These are phyloP conservation scores for Coccomyxa sp. DNA, from an alignment of 139 green algal species.

Conservation along the genomic window DNA sequence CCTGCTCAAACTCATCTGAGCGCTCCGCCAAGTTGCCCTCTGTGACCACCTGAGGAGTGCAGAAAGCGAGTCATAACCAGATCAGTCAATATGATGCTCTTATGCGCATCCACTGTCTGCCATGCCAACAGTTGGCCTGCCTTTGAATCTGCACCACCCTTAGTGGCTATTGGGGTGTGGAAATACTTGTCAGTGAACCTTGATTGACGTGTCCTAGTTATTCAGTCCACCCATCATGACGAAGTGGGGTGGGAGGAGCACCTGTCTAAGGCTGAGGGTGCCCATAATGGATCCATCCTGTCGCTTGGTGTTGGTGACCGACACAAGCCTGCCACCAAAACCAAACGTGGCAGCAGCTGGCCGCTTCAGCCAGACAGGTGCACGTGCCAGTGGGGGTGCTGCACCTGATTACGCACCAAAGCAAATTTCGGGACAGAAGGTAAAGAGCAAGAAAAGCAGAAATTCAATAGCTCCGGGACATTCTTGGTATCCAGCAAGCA, in stretches of 20 bases:
- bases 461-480: neutral
- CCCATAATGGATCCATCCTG: slow-evolving; percentile 6
- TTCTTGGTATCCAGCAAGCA: neutral
- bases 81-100: no score
- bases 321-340: slow-evolving; percentile 78
- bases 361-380: slow-evolving; percentile 84
- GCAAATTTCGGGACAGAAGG: neutral
- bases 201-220: no score
- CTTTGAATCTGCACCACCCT: no score
- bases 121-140: no score
- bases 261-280: neutral
- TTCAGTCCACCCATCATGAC: no score
- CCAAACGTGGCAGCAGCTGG: slow-evolving; percentile 76
- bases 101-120: no score
- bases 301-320: slow-evolving; percentile 51
- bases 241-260: no score
- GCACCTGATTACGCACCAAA: slow-evolving; percentile 13
- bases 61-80: no score
- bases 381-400: slow-evolving; percentile 27
- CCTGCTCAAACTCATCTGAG: slow-evolving; percentile 73
- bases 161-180: no score
- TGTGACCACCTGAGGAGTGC: slow-evolving; percentile 55
- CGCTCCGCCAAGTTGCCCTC: slow-evolving; percentile 64
- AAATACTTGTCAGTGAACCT: no score
- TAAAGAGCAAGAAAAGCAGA: neutral